phyloP scores from a whole-genome alignment of 2,329 filamentous ascomycete genomes.

The Metarhizium robertsii region DNA sequence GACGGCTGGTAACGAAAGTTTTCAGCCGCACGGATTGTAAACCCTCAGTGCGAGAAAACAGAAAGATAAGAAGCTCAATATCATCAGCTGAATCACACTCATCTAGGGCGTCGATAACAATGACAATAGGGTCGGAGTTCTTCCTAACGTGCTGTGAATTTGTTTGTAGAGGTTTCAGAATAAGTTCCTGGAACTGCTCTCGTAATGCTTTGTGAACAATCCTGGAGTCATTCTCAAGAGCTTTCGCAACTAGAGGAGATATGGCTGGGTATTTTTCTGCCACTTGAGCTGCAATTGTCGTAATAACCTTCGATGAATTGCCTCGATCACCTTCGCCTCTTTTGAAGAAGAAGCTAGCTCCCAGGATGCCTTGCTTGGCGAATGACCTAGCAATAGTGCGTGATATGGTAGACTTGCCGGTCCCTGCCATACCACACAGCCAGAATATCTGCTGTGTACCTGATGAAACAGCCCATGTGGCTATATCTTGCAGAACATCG shows the following conservation, averaged over 20 bases:
- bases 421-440: conserved; percentile 29
- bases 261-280: conserved; percentile 17
- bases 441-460: conserved; percentile 21
- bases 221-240: conserved; percentile 20
- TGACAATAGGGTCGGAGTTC: conserved; percentile 3
- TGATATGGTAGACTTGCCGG: conserved; percentile 29
- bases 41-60: neutral
- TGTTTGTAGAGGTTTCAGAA: conserved; percentile 22
- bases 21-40: conserved; percentile 11
- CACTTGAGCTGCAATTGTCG: conserved; percentile 29
- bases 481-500: conserved; percentile 17
- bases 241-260: conserved; percentile 14
- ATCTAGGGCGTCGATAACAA: conserved; percentile 27
- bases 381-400: conserved; percentile 17
- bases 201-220: conserved; percentile 17
- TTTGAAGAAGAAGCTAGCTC: conserved; percentile 36
- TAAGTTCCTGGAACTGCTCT: conserved; percentile 32
- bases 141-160: neutral
- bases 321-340: conserved; percentile 28
- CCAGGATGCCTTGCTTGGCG: conserved; percentile 11
- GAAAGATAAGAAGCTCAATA: conserved; percentile 19
- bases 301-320: conserved; percentile 25
- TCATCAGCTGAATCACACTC: conserved; percentile 20
- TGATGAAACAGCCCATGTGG: conserved; percentile 15
- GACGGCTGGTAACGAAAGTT: conserved; percentile 33